Evolutionary conservation across 2,329 filamentous ascomycete genomes (phyloP).

Genomic region (Shiraia bambusicola): DNA sequence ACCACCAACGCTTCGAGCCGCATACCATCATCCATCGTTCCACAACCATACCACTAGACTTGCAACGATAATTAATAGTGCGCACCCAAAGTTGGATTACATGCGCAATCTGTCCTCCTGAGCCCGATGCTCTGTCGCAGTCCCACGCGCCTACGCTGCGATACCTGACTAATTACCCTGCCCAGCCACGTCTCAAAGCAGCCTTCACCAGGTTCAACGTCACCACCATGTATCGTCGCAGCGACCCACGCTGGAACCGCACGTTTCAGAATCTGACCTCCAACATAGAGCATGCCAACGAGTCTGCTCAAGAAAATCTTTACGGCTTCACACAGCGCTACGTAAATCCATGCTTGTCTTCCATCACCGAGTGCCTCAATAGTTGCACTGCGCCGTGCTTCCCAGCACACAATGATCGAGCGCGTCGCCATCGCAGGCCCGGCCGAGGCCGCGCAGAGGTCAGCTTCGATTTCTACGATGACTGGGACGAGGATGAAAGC

Average conservation of each 20-base stretch:
- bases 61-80: background rate
- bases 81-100: background rate
- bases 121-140: slow-evolving; percentile 30
- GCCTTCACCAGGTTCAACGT: slow-evolving; percentile 9
- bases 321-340: slow-evolving; percentile 88
- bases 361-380: slow-evolving; percentile 66
- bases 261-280: slow-evolving; percentile 91
- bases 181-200: slow-evolving; percentile 9
- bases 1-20: slow-evolving; percentile 5
- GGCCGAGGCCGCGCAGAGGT: slow-evolving; percentile 68
- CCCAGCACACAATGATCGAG: slow-evolving; percentile 71
- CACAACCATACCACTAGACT: slow-evolving; percentile 10
- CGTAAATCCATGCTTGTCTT: slow-evolving; percentile 74
- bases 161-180: slow-evolving; percentile 1
- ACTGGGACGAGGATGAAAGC: slow-evolving; percentile 76
- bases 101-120: slow-evolving; percentile 5
- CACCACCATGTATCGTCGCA: slow-evolving; percentile 58
- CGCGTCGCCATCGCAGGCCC: slow-evolving; percentile 63
- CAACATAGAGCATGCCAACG: slow-evolving; percentile 86
- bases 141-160: slow-evolving; percentile 23
- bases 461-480: slow-evolving; percentile 96
- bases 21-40: slow-evolving; percentile 5
- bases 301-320: slow-evolving; percentile 86
- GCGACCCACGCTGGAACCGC: slow-evolving; percentile 85
- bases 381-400: slow-evolving; percentile 71